Base-by-base conservation (phyloP, 2,329 filamentous ascomycete genomes). In the Colletotrichum graminicola region DNA sequence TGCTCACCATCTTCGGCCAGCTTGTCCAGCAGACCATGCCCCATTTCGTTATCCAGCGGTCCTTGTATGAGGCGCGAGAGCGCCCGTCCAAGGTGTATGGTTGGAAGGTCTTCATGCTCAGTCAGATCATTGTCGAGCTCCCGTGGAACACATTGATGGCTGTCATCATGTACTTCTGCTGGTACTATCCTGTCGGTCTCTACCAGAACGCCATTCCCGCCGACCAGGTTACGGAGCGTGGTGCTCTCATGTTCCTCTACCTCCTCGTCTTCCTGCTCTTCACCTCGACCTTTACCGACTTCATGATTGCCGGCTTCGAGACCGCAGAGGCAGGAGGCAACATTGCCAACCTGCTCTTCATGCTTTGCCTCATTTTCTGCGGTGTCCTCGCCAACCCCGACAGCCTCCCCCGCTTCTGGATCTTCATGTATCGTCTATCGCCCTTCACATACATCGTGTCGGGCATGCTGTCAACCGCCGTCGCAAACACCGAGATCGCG, bases 161-260 rank as follows among this genome's bases (percentile, higher is more conserved):
- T 4, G 86, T 91, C n/a, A 82, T 97, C 74, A 91, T 95, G 84
- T 97, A 86, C 84, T 86, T 94, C 77, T 91, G 87, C 79, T 95
- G 93, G 89, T 97, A 97, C 84, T 97, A 95, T 79, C 93, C 94
- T 1, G 89, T 97, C 66, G 93, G 93, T 2, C 87, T 96, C 12
- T 90, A 94, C 80, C 81, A 83, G 71, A 95, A 95, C 77, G 92
- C 93, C 2, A 82, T 85, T 21, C 84, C 84, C 1, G 89, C 89
- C 5, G 87, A 87, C 72, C 84, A 90, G 73, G 87, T 91, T 1
- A 78, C 87, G 6, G 89, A 94, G 76, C 92, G 94, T 39, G 93
- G 93, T 12, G 92, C 85, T 0, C 88, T 96, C 29, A 92, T 95
- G 88, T 94, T 95, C 84, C 84, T 97, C 34, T 89, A 94, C 75